Conservation (phyloP, 768 basidiomycete genomes). For the Hysterangium stoloniferum region DNA sequence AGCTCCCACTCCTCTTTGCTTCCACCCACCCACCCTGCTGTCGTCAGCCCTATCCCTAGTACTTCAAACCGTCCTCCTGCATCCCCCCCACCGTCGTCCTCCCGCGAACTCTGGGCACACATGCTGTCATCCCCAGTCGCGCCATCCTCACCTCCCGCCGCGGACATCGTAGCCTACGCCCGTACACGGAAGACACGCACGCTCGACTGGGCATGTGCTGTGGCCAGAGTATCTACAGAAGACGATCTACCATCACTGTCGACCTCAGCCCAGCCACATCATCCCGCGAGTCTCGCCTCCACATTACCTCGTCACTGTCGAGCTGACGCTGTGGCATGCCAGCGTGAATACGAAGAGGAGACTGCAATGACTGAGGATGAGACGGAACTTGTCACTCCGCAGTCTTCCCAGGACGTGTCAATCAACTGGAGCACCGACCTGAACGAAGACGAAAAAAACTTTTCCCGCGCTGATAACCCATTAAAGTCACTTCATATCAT, state of each 20-base stretch:
- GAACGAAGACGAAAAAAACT: neutral
- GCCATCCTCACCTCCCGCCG: constrained; percentile 13
- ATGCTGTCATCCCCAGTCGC: constrained; percentile 26
- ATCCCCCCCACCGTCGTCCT: neutral
- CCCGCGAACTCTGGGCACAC: constrained; percentile 19
- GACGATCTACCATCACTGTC: neutral
- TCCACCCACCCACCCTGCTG: constrained; percentile 15
- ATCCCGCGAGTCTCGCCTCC: neutral
- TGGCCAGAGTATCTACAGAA: constrained; percentile 19
- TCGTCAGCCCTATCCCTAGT: constrained; percentile 12
- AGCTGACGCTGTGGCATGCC: constrained; percentile 1
- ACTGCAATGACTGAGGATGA: constrained; percentile 59
- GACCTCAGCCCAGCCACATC: neutral
- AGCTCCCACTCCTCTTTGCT: constrained; percentile 18
- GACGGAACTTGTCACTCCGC: constrained; percentile 59
- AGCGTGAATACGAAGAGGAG: constrained; percentile 22
- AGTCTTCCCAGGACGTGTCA: constrained; percentile 27
- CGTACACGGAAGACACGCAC: constrained; percentile 13
- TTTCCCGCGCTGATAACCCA: neutral
- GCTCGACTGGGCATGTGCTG: constrained; percentile 33
- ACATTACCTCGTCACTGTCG: neutral
- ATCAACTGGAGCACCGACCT: constrained; percentile 4
- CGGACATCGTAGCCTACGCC: constrained; percentile 12
- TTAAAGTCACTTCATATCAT: constrained; percentile 12
- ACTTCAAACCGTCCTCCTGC: neutral